phyloP scores from a whole-genome alignment of 2,329 filamentous ascomycete species.

The Fusarium torulosum region DNA sequence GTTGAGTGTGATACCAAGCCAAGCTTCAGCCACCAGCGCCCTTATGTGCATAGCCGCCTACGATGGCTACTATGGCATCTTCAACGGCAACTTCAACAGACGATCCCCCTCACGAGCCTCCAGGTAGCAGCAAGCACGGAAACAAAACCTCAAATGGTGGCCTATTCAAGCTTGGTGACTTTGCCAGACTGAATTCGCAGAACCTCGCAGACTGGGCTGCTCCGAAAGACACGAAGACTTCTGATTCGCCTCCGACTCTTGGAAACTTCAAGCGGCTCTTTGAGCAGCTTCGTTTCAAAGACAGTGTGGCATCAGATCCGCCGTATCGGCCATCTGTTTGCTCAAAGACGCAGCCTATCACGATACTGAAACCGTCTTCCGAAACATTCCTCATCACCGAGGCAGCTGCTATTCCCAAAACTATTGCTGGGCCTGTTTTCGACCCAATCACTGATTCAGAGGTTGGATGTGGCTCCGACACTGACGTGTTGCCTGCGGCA shows the following conservation, averaged over 20 bases:
- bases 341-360: conserved; percentile 14
- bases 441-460: conserved; percentile 30
- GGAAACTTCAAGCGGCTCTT: conserved; percentile 40
- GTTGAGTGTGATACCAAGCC: conserved; percentile 5
- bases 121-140: conserved; percentile 17
- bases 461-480: conserved; percentile 37
- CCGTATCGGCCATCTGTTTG: not conserved
- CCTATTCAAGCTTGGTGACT: conserved; percentile 36
- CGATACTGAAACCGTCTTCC: conserved; percentile 19
- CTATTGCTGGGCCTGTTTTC: not conserved
- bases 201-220: conserved; percentile 22
- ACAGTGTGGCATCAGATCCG: not conserved
- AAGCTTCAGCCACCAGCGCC: not conserved
- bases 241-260: conserved; percentile 12
- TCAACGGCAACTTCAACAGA: conserved; percentile 23
- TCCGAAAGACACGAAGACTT: not conserved
- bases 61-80: conserved; percentile 29
- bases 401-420: not conserved
- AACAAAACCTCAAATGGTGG: not conserved
- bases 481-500: conserved; percentile 31
- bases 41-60: conserved; percentile 24
- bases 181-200: conserved; percentile 20
- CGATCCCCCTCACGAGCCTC: conserved; percentile 35
- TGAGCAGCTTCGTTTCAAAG: conserved; percentile 23
- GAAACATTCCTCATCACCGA: not conserved